Conservation (phyloP, 208 protist species). For the Leishmania guyanensis region DNA sequence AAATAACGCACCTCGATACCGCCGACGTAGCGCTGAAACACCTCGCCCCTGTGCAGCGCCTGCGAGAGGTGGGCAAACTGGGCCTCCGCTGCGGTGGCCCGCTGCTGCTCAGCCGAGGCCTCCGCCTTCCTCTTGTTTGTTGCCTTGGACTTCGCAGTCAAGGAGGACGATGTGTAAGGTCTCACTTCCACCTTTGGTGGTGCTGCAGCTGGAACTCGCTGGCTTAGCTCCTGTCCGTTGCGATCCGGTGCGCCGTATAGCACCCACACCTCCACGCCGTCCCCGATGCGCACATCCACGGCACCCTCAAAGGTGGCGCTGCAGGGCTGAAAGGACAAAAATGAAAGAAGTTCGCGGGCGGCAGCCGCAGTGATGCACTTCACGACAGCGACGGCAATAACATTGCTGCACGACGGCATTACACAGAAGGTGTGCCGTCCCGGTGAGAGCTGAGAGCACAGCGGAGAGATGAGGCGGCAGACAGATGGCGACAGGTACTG, state of each 20-base stretch:
- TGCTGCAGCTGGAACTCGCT: constrained; percentile 24
- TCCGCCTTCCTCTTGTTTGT: constrained; percentile 30
- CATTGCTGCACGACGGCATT: constrained; percentile 86
- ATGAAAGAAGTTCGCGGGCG: constrained; percentile 42
- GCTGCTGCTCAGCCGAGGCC: constrained; percentile 10
- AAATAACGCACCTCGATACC: constrained; percentile 69
- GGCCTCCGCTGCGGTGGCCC: constrained; percentile 14
- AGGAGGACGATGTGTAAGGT: neutral
- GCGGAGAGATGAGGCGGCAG: constrained; percentile 70
- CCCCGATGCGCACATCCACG: constrained; percentile 42
- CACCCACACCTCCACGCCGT: constrained; percentile 75
- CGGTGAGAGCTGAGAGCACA: constrained; percentile 47
- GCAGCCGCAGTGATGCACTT: neutral
- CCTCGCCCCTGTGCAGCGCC: constrained; percentile 30
- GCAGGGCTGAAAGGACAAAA: constrained; percentile 55
- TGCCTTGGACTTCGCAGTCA: constrained; percentile 7
- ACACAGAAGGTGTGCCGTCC: constrained; percentile 59
- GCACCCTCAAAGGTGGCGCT: constrained; percentile 50
- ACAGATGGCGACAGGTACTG: constrained; percentile 75
- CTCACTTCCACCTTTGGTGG: neutral
- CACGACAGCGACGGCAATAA: constrained; percentile 72
- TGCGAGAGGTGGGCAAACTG: constrained; percentile 15
- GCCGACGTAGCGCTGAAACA: constrained; percentile 75
- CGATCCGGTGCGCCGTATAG: constrained; percentile 79
- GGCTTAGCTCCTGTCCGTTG: constrained; percentile 64